These are phyloP conservation scores for Aspergillus proliferans DNA, from an alignment of 2,329 filamentous ascomycete species.

Conservation along the genomic window DNA sequence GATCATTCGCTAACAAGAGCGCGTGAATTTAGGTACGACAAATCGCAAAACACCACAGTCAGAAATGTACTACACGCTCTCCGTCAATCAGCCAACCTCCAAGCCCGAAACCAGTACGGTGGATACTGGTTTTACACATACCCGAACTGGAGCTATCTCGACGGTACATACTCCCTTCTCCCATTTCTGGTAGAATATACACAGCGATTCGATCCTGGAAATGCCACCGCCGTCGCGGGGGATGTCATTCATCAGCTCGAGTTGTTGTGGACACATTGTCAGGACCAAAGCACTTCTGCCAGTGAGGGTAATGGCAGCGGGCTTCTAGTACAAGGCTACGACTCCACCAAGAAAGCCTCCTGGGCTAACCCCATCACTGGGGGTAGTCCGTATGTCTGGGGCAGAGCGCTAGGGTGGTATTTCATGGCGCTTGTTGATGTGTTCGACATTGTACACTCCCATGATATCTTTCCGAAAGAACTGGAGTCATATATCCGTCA, in stretches of 20 bases:
- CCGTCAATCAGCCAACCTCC: conserved; percentile 14
- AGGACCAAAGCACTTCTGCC: conserved; percentile 25
- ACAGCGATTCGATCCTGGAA: conserved; percentile 28
- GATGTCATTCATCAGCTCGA: conserved; percentile 44
- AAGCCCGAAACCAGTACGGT: conserved; percentile 12
- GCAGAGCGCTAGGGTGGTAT: conserved; percentile 51
- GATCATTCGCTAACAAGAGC: background rate
- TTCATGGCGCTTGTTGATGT: conserved; percentile 47
- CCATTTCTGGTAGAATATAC: conserved; percentile 39
- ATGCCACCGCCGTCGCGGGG: conserved; percentile 26
- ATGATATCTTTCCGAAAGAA: conserved; percentile 18
- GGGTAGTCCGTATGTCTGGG: conserved; percentile 50
- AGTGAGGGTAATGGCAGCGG: conserved; percentile 12
- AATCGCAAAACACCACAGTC: conserved; percentile 4
- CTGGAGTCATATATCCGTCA: conserved; percentile 32
- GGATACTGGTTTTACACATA: conserved; percentile 31
- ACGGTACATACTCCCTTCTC: conserved; percentile 48
- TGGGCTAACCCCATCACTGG: conserved; percentile 50
- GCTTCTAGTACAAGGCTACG: conserved; percentile 51
- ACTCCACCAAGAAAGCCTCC: conserved; percentile 41
- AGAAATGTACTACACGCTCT: conserved; percentile 12
- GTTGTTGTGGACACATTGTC: conserved; percentile 41
- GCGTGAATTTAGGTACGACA: conserved; percentile 7
- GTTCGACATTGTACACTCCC: conserved; percentile 40
- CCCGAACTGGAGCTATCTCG: conserved; percentile 49